Evolutionary conservation across 169 alveolate genomes (phyloP).

Genomic region (Plasmodium reichenowi): DNA sequence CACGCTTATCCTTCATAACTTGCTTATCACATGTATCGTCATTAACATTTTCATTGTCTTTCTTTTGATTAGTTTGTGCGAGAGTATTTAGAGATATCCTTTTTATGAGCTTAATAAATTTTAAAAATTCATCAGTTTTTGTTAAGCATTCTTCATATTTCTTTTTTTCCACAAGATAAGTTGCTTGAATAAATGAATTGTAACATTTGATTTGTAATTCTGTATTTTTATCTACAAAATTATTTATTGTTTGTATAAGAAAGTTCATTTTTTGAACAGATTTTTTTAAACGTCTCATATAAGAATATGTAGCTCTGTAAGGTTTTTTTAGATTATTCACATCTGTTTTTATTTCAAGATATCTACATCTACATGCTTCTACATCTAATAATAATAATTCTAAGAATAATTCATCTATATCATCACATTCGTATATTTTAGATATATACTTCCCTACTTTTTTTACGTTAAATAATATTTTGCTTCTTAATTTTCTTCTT

Average conservation of each 20-base stretch:
- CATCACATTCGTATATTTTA: conserved; percentile 30
- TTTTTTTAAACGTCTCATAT: conserved; percentile 44
- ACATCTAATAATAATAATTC: conserved; percentile 65
- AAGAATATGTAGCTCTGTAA: conserved; percentile 38
- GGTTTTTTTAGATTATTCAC: conserved; percentile 53
- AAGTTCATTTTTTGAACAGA: conserved; percentile 29
- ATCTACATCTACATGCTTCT: conserved; percentile 58
- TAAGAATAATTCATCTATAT: conserved; percentile 23
- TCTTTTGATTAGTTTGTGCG: neutral
- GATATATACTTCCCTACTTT: conserved; percentile 39
- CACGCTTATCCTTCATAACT: neutral
- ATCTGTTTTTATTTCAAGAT: conserved; percentile 54
- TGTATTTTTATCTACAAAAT: conserved; percentile 35
- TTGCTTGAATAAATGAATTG: conserved; percentile 14
- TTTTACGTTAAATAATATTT: conserved; percentile 29
- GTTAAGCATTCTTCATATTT: conserved; percentile 56
- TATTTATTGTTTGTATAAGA: conserved; percentile 4
- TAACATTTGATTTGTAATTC: conserved; percentile 61
- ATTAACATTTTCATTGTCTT: neutral
- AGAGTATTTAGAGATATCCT: conserved; percentile 11
- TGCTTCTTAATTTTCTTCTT: conserved; percentile 34
- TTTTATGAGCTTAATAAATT: conserved; percentile 35
- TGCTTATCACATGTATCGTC: neutral
- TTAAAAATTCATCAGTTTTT: conserved; percentile 35
- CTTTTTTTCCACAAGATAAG: conserved; percentile 44